Evolutionary conservation across 2,329 filamentous ascomycete species (phyloP).

Genomic region (Aspergillus viridinutans): DNA sequence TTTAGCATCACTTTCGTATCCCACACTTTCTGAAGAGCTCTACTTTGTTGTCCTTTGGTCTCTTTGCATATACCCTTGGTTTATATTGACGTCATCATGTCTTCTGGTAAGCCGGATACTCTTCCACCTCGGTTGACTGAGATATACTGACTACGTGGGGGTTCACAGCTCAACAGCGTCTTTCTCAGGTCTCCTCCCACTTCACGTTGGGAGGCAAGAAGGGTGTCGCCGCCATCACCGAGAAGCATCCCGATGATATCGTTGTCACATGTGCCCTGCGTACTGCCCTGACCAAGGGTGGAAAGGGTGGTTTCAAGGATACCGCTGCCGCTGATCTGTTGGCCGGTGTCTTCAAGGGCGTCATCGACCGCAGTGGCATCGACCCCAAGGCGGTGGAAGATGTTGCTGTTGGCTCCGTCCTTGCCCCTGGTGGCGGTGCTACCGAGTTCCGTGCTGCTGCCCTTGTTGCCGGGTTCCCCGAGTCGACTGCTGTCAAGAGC

Average conservation of each 20-base stretch:
- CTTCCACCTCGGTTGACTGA: not conserved
- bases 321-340: slow-evolving; percentile 83
- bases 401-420: slow-evolving; percentile 84
- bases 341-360: slow-evolving; percentile 72
- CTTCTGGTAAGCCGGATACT: slow-evolving; percentile 33
- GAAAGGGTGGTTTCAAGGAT: slow-evolving; percentile 94
- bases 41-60: slow-evolving; percentile 1
- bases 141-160: slow-evolving; percentile 2
- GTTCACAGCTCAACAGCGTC: slow-evolving; percentile 52
- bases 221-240: slow-evolving; percentile 33
- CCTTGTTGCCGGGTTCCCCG: slow-evolving; percentile 86
- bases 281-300: slow-evolving; percentile 86
- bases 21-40: slow-evolving; percentile 3
- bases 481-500: slow-evolving; percentile 74
- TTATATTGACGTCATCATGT: slow-evolving; percentile 34
- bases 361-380: slow-evolving; percentile 82
- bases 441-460: slow-evolving; percentile 95
- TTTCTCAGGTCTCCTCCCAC: slow-evolving; percentile 57
- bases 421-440: slow-evolving; percentile 87
- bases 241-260: slow-evolving; percentile 61
- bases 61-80: slow-evolving; percentile 1
- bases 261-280: slow-evolving; percentile 91
- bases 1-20: slow-evolving; percentile 5
- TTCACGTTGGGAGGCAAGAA: slow-evolving; percentile 41
- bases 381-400: slow-evolving; percentile 87